Base-by-base conservation (phyloP, 768 basidiomycete species). In the Pisolithus orientalis region DNA sequence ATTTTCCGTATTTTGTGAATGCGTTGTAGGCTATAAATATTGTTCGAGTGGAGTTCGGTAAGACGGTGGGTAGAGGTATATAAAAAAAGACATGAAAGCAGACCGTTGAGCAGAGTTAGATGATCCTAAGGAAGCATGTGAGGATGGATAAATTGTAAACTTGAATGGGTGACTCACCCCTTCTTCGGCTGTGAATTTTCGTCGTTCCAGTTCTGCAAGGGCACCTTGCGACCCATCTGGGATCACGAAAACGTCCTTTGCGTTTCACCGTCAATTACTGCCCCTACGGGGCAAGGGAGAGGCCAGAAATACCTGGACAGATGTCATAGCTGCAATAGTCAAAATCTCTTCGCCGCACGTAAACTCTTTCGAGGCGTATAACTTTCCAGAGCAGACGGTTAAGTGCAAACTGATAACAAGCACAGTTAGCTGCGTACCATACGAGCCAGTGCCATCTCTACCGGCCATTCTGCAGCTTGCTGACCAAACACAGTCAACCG, bases 131-230 rank as follows among this genome's bases (percentile, higher is more conserved):
- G 14, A 44, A 32, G 21, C 21, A 14, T 34, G 8, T 59, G 53
- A 52, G 47, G 34, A 46, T 54, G 47, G 6, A 24, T 6, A 3
- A 49, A 48, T 45, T 51, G 34, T 29, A 17, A 46, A 16, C 21
- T 17, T 29, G 7, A 21, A 21, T 17, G 17, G 50, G n/a, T 25
- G 7, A 72, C 80, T 62, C 54, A 93, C 93, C 62, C 96, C 96
- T 80, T 99, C 96, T 69, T 98, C 94, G 0, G 94, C 93, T 0
- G 93, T 98, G 61, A 98, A 98, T 65, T 98, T 98, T 52, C 96
- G 74, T 47, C 93, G 77, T 67, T 98, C 94, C 13, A 98, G 72
- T 67, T 98, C 95, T 4, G 89, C 93, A 31, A 92, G 65, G 1
- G 92, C 91, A 11, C 91, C 91, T 5, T 81, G 78, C 7, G 87